Percentiles rank a stretch among this genome's conserved stretches.
Evolutionary conservation across 176 grass and related monocot genomes (phyloP).

Genomic region (Carex scoparia): DNA sequence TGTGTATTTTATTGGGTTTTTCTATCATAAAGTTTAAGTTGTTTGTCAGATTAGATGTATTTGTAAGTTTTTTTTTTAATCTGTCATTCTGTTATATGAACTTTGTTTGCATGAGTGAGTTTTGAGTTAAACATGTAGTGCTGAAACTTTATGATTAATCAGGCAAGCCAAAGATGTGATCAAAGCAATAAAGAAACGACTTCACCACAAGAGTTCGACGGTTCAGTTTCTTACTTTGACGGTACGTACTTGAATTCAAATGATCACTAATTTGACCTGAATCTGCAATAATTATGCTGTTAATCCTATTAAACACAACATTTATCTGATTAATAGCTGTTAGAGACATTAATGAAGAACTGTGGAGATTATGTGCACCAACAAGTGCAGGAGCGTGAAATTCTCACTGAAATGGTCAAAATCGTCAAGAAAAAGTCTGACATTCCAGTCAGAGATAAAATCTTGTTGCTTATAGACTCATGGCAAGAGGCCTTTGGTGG

Average conservation of each 20-base stretch:
- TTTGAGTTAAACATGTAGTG: neutral
- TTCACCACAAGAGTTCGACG: constrained; percentile 74
- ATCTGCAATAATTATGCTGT: neutral
- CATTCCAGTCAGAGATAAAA: constrained; percentile 63
- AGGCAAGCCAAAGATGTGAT: constrained; percentile 89
- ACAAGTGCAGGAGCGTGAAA: constrained; percentile 71
- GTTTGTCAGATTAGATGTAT: neutral
- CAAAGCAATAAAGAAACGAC: constrained; percentile 79
- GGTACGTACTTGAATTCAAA: constrained; percentile 34
- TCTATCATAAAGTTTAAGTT: neutral
- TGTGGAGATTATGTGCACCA: constrained; percentile 69
- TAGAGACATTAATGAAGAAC: constrained; percentile 85
- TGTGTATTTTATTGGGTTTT: neutral
- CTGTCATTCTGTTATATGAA: neutral
- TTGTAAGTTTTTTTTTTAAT: neutral
- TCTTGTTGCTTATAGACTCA: constrained; percentile 60
- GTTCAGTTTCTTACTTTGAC: constrained; percentile 82
- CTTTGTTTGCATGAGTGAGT: neutral
- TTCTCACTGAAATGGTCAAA: constrained; percentile 80
- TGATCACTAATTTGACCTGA: neutral
- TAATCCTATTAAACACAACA: constrained; percentile 1
- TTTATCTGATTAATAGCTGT: constrained; percentile 43
- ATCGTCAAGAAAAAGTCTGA: constrained; percentile 75
- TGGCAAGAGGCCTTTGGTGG: constrained; percentile 92
- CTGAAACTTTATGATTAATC: constrained; percentile 18